Conservation (phyloP, 2,329 filamentous ascomycete species). For the Talaromyces sp. region DNA sequence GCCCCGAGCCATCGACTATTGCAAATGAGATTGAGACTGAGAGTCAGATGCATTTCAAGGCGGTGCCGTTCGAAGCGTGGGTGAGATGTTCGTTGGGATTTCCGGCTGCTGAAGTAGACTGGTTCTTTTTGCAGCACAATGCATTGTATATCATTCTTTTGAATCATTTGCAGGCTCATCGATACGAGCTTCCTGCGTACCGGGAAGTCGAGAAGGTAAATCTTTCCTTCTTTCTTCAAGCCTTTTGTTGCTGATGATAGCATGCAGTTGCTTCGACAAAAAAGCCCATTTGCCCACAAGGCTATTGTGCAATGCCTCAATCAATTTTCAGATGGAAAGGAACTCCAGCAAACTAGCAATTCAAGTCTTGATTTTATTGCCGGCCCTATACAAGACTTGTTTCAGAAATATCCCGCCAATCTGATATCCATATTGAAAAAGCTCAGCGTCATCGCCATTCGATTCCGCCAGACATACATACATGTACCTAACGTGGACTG, state of each 20-base stretch:
- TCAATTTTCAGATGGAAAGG: conserved; percentile 22
- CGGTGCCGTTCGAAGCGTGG: conserved; percentile 39
- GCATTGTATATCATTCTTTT: conserved; percentile 33
- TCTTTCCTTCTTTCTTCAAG: neutral
- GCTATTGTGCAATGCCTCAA: conserved; percentile 32
- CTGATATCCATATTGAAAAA: conserved; percentile 35
- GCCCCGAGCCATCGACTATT: conserved; percentile 25
- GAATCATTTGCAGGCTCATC: conserved; percentile 31
- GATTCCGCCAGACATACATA: conserved; percentile 36
- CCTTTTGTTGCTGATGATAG: neutral
- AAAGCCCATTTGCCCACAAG: conserved; percentile 39
- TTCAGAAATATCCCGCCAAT: conserved; percentile 30
- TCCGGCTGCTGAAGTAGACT: conserved; percentile 32
- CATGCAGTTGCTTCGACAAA: conserved; percentile 32
- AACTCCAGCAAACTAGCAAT: conserved; percentile 18
- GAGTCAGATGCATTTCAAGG: conserved; percentile 39
- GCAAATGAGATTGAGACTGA: conserved; percentile 37
- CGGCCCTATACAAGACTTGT: conserved; percentile 37
- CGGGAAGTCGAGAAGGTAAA: conserved; percentile 37
- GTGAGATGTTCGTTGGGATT: conserved; percentile 41
- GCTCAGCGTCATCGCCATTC: conserved; percentile 34
- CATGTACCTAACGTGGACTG: conserved; percentile 35
- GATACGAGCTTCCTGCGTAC: conserved; percentile 32
- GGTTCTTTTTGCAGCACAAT: conserved; percentile 40
- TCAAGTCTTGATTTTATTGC: conserved; percentile 36